phyloP scores from a whole-genome alignment of 768 basidiomycete species.

The Termitomyces eurrhizus region DNA sequence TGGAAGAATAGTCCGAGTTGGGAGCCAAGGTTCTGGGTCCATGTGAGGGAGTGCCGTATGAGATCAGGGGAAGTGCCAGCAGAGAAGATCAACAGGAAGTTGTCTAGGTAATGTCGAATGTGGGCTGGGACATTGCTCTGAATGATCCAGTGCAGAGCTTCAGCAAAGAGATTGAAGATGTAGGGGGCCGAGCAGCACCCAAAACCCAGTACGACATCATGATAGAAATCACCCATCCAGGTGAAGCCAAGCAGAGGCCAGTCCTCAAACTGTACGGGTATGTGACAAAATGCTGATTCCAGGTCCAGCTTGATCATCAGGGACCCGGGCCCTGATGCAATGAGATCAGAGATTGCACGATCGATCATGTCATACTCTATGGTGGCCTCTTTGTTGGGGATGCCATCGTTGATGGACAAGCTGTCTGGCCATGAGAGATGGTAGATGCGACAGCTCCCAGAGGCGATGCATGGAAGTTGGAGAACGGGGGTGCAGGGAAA shows the following conservation, averaged over 20 bases:
- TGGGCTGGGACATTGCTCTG: too few species aligned
- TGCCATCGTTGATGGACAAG: background rate
- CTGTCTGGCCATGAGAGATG: background rate
- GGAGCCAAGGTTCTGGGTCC: too few species aligned
- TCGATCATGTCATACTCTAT: background rate
- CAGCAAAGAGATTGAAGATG: too few species aligned
- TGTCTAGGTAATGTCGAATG: too few species aligned
- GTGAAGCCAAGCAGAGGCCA: background rate
- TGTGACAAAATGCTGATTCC: background rate
- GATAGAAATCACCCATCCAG: background rate
- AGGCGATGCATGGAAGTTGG: background rate
- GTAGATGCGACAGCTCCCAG: background rate
- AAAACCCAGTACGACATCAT: too few species aligned
- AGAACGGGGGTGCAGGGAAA: background rate
- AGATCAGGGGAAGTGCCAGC: too few species aligned
- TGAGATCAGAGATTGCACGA: background rate
- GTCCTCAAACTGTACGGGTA: background rate
- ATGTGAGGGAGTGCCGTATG: too few species aligned
- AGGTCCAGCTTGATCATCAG: background rate
- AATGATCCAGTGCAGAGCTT: too few species aligned
- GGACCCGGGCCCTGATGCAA: background rate
- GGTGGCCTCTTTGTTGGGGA: background rate
- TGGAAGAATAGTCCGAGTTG: too few species aligned
- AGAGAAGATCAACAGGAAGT: too few species aligned
- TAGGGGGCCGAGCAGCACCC: too few species aligned